Conservation (phyloP, 2,329 filamentous ascomycete species). For the Aspergillus luchuensis region DNA sequence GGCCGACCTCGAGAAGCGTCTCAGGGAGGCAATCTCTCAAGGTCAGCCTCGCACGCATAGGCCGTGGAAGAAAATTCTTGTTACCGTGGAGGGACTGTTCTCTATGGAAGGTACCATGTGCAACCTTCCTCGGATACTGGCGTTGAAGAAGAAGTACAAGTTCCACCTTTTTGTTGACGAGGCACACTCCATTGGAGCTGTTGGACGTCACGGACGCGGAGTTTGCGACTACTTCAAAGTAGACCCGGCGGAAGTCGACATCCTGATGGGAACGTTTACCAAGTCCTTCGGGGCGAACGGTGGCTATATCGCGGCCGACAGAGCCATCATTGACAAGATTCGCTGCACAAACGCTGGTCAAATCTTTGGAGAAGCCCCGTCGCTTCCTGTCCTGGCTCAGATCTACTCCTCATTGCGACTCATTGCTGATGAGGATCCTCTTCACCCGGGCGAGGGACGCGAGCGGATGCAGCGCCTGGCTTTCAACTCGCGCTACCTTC, state of each 20-base stretch:
- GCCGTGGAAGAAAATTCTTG: constrained; percentile 97
- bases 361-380: constrained; percentile 79
- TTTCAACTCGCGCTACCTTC: constrained; percentile 94
- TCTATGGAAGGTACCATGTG: constrained; percentile 99
- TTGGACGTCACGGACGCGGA: constrained; percentile 84
- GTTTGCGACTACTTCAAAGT: constrained; percentile 95
- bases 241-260: constrained; percentile 80
- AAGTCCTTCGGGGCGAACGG: constrained; percentile 97
- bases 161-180: constrained; percentile 93
- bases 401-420: constrained; percentile 81
- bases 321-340: constrained; percentile 85
- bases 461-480: constrained; percentile 90
- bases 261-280: constrained; percentile 94
- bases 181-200: constrained; percentile 88
- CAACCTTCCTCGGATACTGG: constrained; percentile 80
- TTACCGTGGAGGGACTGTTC: constrained; percentile 92
- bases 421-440: constrained; percentile 71
- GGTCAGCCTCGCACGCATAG: constrained; percentile 93
- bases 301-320: constrained; percentile 87
- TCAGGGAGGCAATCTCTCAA: constrained; percentile 88
- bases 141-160: constrained; percentile 90
- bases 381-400: constrained; percentile 83
- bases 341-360: constrained; percentile 79
- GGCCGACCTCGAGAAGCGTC: constrained; percentile 74
- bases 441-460: constrained; percentile 82